Percentiles rank a stretch among this genome's conserved stretches.
phyloP scores from a whole-genome alignment of 2,329 filamentous ascomycete species.

The Penicillium hesseltinei region DNA sequence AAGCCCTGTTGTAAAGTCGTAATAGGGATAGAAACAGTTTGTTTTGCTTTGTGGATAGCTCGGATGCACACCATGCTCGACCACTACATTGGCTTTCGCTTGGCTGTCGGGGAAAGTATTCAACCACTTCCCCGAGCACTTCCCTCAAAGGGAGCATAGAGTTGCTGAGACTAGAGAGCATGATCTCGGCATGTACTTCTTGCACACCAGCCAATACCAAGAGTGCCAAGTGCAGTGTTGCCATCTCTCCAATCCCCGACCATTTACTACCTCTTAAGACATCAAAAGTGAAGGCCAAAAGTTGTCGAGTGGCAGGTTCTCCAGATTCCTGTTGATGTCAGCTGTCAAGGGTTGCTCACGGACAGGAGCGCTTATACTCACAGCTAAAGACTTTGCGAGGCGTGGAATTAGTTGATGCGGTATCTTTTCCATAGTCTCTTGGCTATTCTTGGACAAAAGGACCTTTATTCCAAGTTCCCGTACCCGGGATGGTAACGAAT shows the following conservation, averaged over 20 bases:
- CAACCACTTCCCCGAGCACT: slow-evolving; percentile 17
- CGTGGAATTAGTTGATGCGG: slow-evolving; percentile 24
- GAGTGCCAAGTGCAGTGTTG: slow-evolving; percentile 23
- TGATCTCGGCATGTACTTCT: slow-evolving; percentile 8
- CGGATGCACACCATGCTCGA: slow-evolving; percentile 16
- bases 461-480: slow-evolving; percentile 23
- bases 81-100: slow-evolving; percentile 21
- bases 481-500: slow-evolving; percentile 29
- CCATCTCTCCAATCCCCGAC: slow-evolving; percentile 6
- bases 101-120: slow-evolving; percentile 22
- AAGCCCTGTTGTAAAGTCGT: slow-evolving; percentile 23
- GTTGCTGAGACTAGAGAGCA: slow-evolving; percentile 11
- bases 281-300: slow-evolving; percentile 26
- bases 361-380: slow-evolving; percentile 33
- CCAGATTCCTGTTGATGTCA: slow-evolving; percentile 18
- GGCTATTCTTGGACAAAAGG: slow-evolving; percentile 28
- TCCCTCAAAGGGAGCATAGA: slow-evolving; percentile 15
- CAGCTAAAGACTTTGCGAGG: slow-evolving; percentile 40
- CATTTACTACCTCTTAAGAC: slow-evolving; percentile 15
- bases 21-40: slow-evolving; percentile 27
- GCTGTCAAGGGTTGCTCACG: neutral
- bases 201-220: slow-evolving; percentile 27
- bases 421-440: slow-evolving; percentile 21
- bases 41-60: slow-evolving; percentile 24
- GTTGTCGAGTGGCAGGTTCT: slow-evolving; percentile 19